Conservation (phyloP, 2,329 filamentous ascomycete genomes). For the Tolypocladium ovalisporum region DNA sequence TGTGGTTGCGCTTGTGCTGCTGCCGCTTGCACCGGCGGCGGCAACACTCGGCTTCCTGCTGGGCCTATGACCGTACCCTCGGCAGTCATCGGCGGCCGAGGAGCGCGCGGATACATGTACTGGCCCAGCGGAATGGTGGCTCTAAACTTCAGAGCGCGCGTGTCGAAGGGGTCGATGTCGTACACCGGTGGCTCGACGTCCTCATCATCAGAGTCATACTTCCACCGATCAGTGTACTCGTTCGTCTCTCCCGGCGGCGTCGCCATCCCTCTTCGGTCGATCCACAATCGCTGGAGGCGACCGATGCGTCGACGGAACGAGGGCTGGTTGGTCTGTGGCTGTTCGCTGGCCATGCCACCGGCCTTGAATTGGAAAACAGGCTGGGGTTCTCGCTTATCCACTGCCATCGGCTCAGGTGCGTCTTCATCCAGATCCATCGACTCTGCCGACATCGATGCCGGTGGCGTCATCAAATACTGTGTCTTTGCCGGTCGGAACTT, state of each 20-base stretch:
- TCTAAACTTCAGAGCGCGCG: slow-evolving; percentile 47
- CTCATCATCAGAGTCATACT: slow-evolving; percentile 79
- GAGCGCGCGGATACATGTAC: slow-evolving; percentile 26
- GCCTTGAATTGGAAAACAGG: slow-evolving; percentile 37
- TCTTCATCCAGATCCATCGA: slow-evolving; percentile 46
- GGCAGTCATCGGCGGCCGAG: slow-evolving; percentile 19
- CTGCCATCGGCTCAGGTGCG: slow-evolving; percentile 29
- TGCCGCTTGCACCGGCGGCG: slow-evolving; percentile 10
- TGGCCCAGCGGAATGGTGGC: slow-evolving; percentile 44
- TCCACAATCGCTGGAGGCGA: slow-evolving; percentile 73
- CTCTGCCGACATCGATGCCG: slow-evolving; percentile 43
- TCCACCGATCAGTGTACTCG: slow-evolving; percentile 58
- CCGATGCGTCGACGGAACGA: slow-evolving; percentile 78
- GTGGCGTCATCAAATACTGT: slow-evolving; percentile 58
- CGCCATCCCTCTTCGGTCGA: slow-evolving; percentile 66
- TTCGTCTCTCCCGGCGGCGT: slow-evolving; percentile 34
- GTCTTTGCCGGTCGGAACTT: slow-evolving; percentile 63
- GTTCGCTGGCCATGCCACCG: slow-evolving; percentile 24
- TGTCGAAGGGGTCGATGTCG: slow-evolving; percentile 62
- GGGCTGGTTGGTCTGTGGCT: slow-evolving; percentile 34
- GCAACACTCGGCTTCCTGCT: slow-evolving; percentile 13
- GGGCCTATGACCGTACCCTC: slow-evolving; percentile 14
- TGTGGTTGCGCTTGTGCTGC: slow-evolving; percentile 10
- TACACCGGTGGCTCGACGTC: slow-evolving; percentile 69
- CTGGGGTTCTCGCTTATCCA: slow-evolving; percentile 18